Base-by-base conservation (phyloP, 2,329 filamentous ascomycete species). In the Claviceps arundinis region DNA sequence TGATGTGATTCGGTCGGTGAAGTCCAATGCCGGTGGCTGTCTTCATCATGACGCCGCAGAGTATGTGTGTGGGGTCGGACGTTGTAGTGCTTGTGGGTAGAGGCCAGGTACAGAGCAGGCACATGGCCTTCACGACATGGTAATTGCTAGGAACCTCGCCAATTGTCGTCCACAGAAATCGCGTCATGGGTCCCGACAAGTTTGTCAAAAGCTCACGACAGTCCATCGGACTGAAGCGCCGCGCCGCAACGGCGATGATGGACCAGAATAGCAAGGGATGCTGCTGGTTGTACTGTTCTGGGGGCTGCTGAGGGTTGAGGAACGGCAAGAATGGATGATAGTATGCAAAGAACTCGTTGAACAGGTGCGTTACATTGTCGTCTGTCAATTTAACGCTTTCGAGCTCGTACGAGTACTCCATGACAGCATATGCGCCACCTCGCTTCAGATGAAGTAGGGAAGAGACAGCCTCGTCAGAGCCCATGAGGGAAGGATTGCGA, bases 211-310 rank as follows among this genome's bases (percentile, higher is more conserved):
- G 73, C 14, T 73, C 75, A 1, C 78, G 77, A 55, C 85, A 83
- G 50, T 65, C 68, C 43, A 59, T 55, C 1, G 73, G 69, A 43
- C 74, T 73, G 62, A 84, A 89, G 41, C 86, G 82, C 50, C 87
- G 80, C 43, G 85, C 81, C 22, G 86, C 86, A 52, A 89, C 82
- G 38, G 85, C 79, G 46, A 90, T 73, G 54, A 91, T 84, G 47
- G 85, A 79, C 89, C 89, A 95, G 68, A 95, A 95, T 1, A 95
- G 76, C 14, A 95, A 73, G 4, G 83, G 82, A 49, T 89, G 85
- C 60, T 91, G 84, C 54, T 82, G 77, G 62, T 85, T 85, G 64
- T 87, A 93, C 53, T 81, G 73, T 47, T 93, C 85, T 1, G 88
- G 84, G 0, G 78, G 70, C 57, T 83, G 80, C 9, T 74, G 64